Conservation (phyloP, 2,329 filamentous ascomycete genomes). For the Talaromyces amestolkiae region DNA sequence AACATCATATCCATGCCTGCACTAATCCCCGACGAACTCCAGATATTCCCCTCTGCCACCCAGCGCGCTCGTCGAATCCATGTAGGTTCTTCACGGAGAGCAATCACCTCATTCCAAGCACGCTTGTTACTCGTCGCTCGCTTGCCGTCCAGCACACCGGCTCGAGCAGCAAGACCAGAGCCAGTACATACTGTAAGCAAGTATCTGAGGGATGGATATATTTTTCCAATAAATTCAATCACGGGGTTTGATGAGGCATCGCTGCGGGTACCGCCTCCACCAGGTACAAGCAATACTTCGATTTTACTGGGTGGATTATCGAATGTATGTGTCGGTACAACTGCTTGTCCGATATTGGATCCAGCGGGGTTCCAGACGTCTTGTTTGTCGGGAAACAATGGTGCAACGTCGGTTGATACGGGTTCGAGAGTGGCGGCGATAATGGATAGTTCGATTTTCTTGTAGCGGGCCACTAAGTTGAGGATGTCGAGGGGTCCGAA, state of each 20-base stretch:
- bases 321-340: constrained; percentile 57
- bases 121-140: constrained; percentile 67
- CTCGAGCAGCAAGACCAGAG: constrained; percentile 55
- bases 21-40: constrained; percentile 63
- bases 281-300: constrained; percentile 66
- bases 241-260: constrained; percentile 33
- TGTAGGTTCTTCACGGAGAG: constrained; percentile 51
- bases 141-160: constrained; percentile 60
- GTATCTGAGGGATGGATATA: constrained; percentile 52
- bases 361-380: constrained; percentile 15
- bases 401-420: constrained; percentile 11
- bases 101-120: constrained; percentile 51
- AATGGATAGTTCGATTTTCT: constrained; percentile 16
- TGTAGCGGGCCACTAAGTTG: constrained; percentile 11
- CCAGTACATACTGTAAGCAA: constrained; percentile 68
- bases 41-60: constrained; percentile 64
- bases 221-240: constrained; percentile 47
- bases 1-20: constrained; percentile 63
- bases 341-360: constrained; percentile 29
- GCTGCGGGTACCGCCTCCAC: constrained; percentile 53
- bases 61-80: constrained; percentile 64
- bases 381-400: constrained; percentile 11
- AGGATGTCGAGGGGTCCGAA: constrained; percentile 17
- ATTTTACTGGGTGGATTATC: constrained; percentile 48
- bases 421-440: constrained; percentile 17